Evolutionary conservation across 2,329 filamentous ascomycete species (phyloP), one percentile per base, ranked within the genome.

Genomic region (Fusarium sp.): DNA sequence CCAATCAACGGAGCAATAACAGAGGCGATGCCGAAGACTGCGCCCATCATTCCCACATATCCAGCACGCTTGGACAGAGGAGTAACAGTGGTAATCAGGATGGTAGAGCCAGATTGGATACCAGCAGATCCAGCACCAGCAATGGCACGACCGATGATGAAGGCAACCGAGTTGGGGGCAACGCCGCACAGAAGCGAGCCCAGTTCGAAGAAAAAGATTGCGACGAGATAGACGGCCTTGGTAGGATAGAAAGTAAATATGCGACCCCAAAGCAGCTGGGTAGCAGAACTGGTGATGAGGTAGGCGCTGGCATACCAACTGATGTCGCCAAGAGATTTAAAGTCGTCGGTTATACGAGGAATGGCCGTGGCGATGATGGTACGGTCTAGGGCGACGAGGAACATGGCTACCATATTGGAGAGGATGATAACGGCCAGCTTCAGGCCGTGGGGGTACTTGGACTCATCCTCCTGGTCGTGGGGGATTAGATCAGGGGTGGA

Each of bases 401-500:
- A 58, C 54, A 58, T 58, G 54, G 54, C 54, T 6, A 58, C 54
- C 54, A 58, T 58, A 20, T 52, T 58, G 33, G 54, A 52, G 33
- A 45, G 46, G 10, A 58, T 45, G 25, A 58, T 52, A 18, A 35
- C 47, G 23, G 47, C 54, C 17, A 58, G 18, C 4, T 57, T 57
- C 11, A 57, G 29, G 23, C 54, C 54, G 21, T 45, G 40, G 47
- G 47, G 54, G 21, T 51, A 43, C 18, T 45, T 36, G 15, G 54
- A 37, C 39, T 52, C 54, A 45, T 51, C 53, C 31, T 53, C 29
- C 23, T 11, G 27, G 5, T 9, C 27, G 17, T 31, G 36, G 14
- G 50, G 13, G 13, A 37, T 46, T 29, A 40, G 27, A 14, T 46
- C 40, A n/a, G 40, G 36, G 14, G 21, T 6, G 8, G 25, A 25